Evolutionary conservation across 495 filamentous ascomycete species (phyloP).

Genomic region (Durotheca rogersii): DNA sequence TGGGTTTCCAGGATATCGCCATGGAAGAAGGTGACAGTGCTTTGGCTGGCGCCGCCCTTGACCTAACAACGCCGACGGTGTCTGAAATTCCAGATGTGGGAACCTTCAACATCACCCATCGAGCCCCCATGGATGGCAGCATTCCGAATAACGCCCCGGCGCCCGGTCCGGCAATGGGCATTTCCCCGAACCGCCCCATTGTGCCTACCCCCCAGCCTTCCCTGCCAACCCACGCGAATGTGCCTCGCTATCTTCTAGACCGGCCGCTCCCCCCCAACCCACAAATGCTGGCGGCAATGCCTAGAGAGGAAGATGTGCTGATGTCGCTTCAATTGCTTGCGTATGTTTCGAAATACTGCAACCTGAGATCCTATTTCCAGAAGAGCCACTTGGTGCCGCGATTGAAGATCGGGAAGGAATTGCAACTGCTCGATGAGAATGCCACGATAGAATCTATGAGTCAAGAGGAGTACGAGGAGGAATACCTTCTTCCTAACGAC

Average conservation of each 20-base stretch:
- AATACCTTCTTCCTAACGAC: constrained; percentile 89
- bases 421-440: constrained; percentile 71
- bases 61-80: constrained; percentile 71
- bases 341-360: constrained; percentile 98
- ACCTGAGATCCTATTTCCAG: constrained; percentile 92
- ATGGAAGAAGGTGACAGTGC: constrained; percentile 76
- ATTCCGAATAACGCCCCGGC: constrained; percentile 64
- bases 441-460: constrained; percentile 38
- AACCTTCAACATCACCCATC: constrained; percentile 96
- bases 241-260: constrained; percentile 75
- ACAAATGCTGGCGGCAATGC: constrained; percentile 80
- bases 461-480: constrained; percentile 72
- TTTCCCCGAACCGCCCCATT: constrained; percentile 76
- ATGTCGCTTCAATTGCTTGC: constrained; percentile 98
- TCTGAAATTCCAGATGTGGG: constrained; percentile 82
- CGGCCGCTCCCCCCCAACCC: constrained; percentile 62
- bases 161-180: constrained; percentile 63
- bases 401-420: constrained; percentile 83
- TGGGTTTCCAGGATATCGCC: constrained; percentile 76
- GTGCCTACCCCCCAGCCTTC: constrained; percentile 71
- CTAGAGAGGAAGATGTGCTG: constrained; percentile 92
- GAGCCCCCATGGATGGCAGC: constrained; percentile 82
- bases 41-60: constrained; percentile 72
- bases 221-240: constrained; percentile 58
- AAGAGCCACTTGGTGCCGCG: constrained; percentile 89